Conservation (phyloP, 1,284 basidiomycete genomes). For the Cutaneotrichosporon sp. region DNA sequence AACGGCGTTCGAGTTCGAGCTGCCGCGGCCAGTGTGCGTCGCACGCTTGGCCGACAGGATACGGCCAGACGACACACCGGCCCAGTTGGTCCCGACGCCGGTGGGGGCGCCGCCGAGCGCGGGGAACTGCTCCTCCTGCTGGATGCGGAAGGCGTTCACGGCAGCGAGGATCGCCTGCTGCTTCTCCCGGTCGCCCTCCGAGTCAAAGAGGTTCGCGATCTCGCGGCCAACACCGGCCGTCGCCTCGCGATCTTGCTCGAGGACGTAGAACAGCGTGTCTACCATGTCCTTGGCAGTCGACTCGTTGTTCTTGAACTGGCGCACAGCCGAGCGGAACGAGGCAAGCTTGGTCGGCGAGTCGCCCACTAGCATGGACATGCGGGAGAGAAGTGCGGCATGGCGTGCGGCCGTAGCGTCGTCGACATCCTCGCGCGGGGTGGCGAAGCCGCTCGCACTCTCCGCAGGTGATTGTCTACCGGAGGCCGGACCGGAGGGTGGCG, state of each 20-base stretch:
- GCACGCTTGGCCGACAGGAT: conserved; percentile 80
- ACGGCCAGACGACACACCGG: conserved; percentile 74
- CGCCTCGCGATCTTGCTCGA: conserved; percentile 74
- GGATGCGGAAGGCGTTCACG: conserved; percentile 80
- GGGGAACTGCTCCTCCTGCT: conserved; percentile 81
- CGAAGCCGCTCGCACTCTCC: conserved; percentile 35
- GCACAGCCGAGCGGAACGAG: conserved; percentile 76
- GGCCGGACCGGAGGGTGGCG: conserved; percentile 1
- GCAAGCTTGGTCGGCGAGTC: conserved; percentile 72
- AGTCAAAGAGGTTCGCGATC: conserved; percentile 72
- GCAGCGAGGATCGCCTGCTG: conserved; percentile 69
- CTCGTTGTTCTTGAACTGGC: conserved; percentile 77
- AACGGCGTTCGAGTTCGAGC: conserved; percentile 66
- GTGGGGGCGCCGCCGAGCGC: conserved; percentile 62
- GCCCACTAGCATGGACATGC: conserved; percentile 67
- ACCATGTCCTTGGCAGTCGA: conserved; percentile 80
- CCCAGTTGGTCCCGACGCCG: conserved; percentile 63
- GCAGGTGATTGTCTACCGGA: conserved; percentile 16
- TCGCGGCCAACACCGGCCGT: conserved; percentile 75
- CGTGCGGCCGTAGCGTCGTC: conserved; percentile 55
- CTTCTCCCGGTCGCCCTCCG: conserved; percentile 75
- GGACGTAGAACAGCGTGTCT: conserved; percentile 79
- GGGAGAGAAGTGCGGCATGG: conserved; percentile 67
- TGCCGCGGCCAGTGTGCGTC: conserved; percentile 59
- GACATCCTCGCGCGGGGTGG: conserved; percentile 49